Conservation (phyloP, 2,329 filamentous ascomycete genomes). For the Penicillium sclerotigenum region DNA sequence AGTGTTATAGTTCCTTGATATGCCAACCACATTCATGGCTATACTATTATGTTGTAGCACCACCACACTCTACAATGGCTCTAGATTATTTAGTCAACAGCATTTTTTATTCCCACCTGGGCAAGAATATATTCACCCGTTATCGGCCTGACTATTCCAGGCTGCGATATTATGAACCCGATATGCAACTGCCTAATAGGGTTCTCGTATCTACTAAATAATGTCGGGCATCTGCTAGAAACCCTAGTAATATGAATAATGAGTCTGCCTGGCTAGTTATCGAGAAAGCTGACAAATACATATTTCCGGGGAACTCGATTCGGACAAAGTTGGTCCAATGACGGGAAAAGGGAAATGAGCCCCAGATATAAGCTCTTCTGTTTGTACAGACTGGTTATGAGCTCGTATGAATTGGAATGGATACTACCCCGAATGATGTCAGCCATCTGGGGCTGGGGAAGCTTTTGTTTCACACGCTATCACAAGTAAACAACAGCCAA, state of each 20-base stretch:
- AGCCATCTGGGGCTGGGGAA: background rate
- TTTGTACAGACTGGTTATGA: background rate
- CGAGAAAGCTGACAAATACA: background rate
- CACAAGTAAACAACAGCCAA: conserved; percentile 6
- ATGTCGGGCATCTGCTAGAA: background rate
- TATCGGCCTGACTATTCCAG: background rate
- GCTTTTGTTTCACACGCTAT: background rate
- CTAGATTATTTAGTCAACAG: background rate
- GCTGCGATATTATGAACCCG: background rate
- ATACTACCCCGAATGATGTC: background rate
- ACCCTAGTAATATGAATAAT: background rate
- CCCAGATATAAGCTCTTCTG: background rate
- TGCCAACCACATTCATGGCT: background rate
- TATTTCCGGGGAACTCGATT: background rate
- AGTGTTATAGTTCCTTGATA: background rate
- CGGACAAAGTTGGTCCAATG: background rate
- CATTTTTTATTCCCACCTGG: background rate
- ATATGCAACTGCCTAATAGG: background rate
- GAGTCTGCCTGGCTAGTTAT: background rate
- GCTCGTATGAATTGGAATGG: background rate
- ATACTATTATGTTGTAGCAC: background rate
- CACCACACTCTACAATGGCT: background rate
- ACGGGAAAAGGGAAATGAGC: background rate
- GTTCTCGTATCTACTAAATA: too few relatives aligned
- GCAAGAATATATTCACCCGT: background rate